These are phyloP conservation scores for Lactifluus hygrophoroides DNA, from an alignment of 768 basidiomycete genomes.

Conservation along the genomic window DNA sequence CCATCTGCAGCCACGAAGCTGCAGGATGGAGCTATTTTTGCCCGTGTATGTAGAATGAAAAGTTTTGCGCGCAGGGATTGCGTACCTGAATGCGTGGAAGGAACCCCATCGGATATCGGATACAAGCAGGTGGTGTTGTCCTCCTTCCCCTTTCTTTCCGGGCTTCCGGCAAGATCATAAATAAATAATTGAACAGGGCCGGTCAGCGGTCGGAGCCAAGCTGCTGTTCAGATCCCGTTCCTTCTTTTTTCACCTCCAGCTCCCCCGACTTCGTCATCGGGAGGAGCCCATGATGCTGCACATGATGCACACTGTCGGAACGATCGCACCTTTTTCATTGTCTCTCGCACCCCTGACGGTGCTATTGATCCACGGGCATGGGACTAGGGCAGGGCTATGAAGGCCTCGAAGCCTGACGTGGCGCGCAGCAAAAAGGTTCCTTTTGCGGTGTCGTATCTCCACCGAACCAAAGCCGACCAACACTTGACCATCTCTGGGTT, in stretches of 20 bases:
- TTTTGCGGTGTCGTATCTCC: not conserved
- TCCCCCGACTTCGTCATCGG: no score
- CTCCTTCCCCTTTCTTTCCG: not conserved
- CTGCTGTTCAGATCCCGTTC: not conserved
- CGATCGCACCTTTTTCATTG: no score
- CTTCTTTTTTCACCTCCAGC: not conserved
- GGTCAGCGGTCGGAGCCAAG: not conserved
- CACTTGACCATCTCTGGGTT: no score
- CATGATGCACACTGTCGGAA: not conserved
- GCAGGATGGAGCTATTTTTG: not conserved
- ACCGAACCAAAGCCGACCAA: not conserved
- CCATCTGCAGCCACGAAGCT: not conserved
- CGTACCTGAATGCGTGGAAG: not conserved
- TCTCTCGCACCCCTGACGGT: no score
- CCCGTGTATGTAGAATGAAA: not conserved
- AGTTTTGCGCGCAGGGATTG: no score
- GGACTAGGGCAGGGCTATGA: not conserved
- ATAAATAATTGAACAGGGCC: not conserved
- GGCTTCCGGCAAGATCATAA: no score
- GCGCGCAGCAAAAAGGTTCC: not conserved
- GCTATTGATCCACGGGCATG: not conserved
- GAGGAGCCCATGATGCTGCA: no score
- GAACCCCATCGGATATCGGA: not conserved
- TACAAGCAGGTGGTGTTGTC: not conserved
- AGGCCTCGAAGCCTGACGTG: not conserved